Percentiles rank a stretch among this genome's conserved stretches.
Conservation (phyloP, 1,284 basidiomycete genomes). For the Naganishia albida region DNA sequence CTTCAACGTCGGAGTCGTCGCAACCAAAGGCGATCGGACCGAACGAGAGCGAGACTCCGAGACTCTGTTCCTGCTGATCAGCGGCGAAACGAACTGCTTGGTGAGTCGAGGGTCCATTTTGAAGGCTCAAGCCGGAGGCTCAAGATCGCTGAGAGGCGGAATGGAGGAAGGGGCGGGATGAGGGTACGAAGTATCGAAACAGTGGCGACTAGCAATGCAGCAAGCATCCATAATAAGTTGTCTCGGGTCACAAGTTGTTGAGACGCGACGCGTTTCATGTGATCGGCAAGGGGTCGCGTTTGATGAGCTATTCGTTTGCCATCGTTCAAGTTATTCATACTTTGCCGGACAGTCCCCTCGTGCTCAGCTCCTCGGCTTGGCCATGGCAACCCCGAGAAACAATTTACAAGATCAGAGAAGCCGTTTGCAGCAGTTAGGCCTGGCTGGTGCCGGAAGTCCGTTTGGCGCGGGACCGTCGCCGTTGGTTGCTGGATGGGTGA, state of each 20-base stretch:
- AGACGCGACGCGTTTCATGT: conserved; percentile 8
- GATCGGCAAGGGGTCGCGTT: background rate
- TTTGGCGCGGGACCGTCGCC: conserved; percentile 22
- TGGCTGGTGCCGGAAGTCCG: conserved; percentile 5
- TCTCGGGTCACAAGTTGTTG: background rate
- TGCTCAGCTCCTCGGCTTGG: background rate
- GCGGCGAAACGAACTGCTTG: conserved; percentile 34
- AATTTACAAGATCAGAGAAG: conserved; percentile 33
- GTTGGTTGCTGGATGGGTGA: conserved; percentile 10
- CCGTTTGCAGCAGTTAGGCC: conserved; percentile 18
- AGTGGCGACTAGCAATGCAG: too few relatives aligned
- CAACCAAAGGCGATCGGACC: conserved; percentile 8
- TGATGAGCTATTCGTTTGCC: conserved; percentile 12
- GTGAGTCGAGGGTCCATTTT: conserved; percentile 30
- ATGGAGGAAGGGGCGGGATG: background rate
- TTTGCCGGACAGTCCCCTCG: background rate
- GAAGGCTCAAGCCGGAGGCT: too few relatives aligned
- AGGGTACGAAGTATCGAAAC: too few relatives aligned
- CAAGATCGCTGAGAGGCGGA: background rate
- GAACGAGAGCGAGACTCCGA: background rate
- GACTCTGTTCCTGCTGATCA: conserved; percentile 20
- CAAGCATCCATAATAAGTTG: too few relatives aligned
- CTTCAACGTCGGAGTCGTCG: conserved; percentile 18
- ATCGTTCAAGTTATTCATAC: background rate
- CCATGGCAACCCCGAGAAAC: conserved; percentile 31